These are phyloP conservation scores for Aurantiochytrium sp. DNA, from an alignment of 108 stramenopile genomes.

Conservation along the genomic window DNA sequence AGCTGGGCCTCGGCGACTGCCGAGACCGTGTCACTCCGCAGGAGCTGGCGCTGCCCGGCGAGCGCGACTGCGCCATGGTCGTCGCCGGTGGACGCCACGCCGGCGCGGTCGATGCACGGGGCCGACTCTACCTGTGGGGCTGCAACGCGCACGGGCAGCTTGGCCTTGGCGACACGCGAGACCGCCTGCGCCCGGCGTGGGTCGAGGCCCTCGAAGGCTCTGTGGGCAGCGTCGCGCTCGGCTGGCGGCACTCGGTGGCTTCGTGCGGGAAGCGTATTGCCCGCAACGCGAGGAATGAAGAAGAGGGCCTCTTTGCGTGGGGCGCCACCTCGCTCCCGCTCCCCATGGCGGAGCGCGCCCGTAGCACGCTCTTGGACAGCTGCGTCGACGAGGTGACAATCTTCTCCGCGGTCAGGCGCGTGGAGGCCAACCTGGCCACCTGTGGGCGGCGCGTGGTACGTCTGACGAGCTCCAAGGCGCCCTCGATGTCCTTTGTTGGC, in stretches of 20 bases:
- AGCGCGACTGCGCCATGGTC: not conserved
- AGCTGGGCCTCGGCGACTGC: not conserved
- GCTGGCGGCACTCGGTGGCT: not conserved
- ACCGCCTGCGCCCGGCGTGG: not conserved
- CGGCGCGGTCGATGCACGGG: not conserved
- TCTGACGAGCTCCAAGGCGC: not conserved
- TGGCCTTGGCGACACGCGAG: not conserved
- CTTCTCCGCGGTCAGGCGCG: not conserved
- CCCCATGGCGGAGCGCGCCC: not conserved
- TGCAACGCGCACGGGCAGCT: constrained; percentile 2
- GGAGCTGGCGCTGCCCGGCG: not conserved
- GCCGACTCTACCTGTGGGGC: not conserved
- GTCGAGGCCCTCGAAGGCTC: not conserved
- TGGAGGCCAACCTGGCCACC: not conserved
- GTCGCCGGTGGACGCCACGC: not conserved
- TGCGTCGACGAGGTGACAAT: not conserved
- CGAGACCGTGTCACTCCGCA: not conserved
- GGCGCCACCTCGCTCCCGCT: not conserved
- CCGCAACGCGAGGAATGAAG: no score
- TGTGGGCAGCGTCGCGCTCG: not conserved
- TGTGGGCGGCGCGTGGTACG: not conserved
- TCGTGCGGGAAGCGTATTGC: not conserved
- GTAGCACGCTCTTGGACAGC: not conserved
- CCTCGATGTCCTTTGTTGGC: not conserved
- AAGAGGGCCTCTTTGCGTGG: not conserved